phyloP scores from a whole-genome alignment of 768 basidiomycete genomes.

The Strobilomyces echinocephalus region DNA sequence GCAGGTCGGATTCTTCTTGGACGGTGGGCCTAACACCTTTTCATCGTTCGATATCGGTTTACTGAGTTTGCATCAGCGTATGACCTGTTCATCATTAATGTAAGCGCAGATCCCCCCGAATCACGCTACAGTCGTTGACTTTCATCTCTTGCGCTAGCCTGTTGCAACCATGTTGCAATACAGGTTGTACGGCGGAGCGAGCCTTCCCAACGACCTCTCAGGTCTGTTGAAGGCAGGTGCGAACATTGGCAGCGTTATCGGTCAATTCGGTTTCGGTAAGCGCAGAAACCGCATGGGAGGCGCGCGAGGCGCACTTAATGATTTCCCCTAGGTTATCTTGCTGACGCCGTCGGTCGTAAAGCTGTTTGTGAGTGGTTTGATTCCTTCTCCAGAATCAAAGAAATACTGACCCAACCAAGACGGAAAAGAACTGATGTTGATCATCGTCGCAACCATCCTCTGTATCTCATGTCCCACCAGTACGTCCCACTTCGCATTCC shows the following conservation, averaged over 20 bases:
- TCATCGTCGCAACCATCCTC: constrained; percentile 73
- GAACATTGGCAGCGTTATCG: constrained; percentile 70
- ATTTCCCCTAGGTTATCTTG: constrained; percentile 46
- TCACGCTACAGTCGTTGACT: background rate
- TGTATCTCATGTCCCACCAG: constrained; percentile 63
- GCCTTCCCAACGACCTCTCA: constrained; percentile 50
- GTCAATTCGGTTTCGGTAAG: constrained; percentile 59
- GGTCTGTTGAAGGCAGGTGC: constrained; percentile 64
- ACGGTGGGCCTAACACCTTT: constrained; percentile 41
- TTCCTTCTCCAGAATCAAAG: background rate
- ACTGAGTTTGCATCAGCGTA: constrained; percentile 45
- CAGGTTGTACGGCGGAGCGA: constrained; percentile 49
- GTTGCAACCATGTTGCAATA: constrained; percentile 66
- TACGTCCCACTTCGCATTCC: constrained; percentile 10
- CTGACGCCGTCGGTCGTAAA: constrained; percentile 66
- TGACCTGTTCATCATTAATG: constrained; percentile 69
- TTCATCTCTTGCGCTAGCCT: constrained; percentile 36
- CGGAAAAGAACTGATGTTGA: constrained; percentile 76
- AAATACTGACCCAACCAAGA: constrained; percentile 35
- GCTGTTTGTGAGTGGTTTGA: constrained; percentile 45
- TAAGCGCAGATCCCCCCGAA: constrained; percentile 21
- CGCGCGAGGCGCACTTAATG: background rate
- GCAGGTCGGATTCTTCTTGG: constrained; percentile 68
- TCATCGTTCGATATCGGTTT: background rate
- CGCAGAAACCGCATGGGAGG: background rate